Conservation (phyloP, 371 early-diverging fungal genomes). For the Haplosporangium sp. region DNA sequence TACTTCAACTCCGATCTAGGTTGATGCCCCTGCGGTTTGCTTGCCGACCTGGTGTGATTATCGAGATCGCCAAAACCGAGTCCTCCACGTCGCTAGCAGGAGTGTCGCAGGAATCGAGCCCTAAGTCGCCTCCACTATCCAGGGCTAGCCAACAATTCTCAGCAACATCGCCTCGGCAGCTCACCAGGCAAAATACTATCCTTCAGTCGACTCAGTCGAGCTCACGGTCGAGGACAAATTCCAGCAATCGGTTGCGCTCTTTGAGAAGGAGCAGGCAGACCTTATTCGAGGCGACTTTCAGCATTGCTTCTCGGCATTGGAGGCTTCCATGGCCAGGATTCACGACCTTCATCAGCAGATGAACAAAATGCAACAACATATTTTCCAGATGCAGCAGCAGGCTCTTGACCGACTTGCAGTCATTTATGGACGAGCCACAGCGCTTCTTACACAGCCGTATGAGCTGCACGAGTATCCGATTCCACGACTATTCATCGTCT, state of each 20-base stretch:
- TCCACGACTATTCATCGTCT: slow-evolving; percentile 14
- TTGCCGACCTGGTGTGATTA: neutral
- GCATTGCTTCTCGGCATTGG: slow-evolving; percentile 6
- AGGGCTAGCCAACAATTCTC: too few species aligned
- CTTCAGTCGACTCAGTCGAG: slow-evolving; percentile 1
- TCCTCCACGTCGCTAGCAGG: neutral
- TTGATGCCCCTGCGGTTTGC: slow-evolving; percentile 7
- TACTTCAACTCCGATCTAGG: neutral
- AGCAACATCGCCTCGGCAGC: slow-evolving; percentile 3
- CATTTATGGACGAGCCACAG: slow-evolving; percentile 8
- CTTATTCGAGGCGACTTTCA: slow-evolving; percentile 11
- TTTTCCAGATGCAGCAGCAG: slow-evolving; percentile 12
- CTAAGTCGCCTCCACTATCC: neutral
- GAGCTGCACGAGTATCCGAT: slow-evolving; percentile 19
- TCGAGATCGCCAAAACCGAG: neutral
- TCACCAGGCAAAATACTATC: neutral
- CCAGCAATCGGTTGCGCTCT: slow-evolving; percentile 2
- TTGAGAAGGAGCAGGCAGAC: slow-evolving; percentile 5
- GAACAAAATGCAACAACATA: neutral
- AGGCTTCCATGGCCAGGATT: slow-evolving; percentile 2
- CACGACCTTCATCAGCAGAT: slow-evolving; percentile 3
- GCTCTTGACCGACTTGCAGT: slow-evolving; percentile 2
- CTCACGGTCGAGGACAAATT: neutral
- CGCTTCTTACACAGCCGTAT: slow-evolving; percentile 9
- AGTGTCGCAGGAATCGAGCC: neutral